A percentile compares a stretch with the other conserved stretches of the same genome.
These are phyloP conservation scores for Boletus sp. DNA, from an alignment of 768 basidiomycete species.

Conservation along the genomic window DNA sequence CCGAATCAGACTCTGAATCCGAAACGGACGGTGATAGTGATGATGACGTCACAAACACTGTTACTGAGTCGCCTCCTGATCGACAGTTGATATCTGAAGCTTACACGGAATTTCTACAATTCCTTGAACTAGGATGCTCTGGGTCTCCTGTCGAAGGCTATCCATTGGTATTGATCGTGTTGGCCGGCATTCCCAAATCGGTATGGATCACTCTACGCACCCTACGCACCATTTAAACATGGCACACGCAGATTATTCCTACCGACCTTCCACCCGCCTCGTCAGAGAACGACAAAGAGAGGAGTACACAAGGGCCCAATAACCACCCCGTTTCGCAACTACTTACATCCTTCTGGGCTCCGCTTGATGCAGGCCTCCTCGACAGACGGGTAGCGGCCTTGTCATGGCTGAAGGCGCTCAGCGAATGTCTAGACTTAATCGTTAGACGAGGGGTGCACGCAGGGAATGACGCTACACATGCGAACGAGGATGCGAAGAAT, in stretches of 20 bases:
- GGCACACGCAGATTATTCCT: conserved; percentile 20
- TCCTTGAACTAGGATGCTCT: conserved; percentile 76
- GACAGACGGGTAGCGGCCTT: conserved; percentile 29
- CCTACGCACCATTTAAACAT: neutral
- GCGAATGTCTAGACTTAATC: conserved; percentile 69
- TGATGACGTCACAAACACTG: conserved; percentile 30
- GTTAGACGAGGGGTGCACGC: conserved; percentile 27
- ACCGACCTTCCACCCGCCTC: conserved; percentile 10
- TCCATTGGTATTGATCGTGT: conserved; percentile 71
- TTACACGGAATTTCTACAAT: conserved; percentile 73
- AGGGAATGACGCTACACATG: conserved; percentile 3
- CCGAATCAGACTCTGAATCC: conserved; percentile 11
- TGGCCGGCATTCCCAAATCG: conserved; percentile 74
- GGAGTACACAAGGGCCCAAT: neutral
- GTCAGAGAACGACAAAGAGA: neutral
- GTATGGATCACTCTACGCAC: conserved; percentile 38
- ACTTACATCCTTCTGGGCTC: conserved; percentile 81
- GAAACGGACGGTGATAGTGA: conserved; percentile 33
- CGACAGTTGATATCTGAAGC: conserved; percentile 35
- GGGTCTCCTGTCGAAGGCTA: conserved; percentile 78
- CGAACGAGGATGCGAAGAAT: conserved; percentile 1
- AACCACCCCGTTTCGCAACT: conserved; percentile 44
- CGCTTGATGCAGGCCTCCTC: conserved; percentile 47
- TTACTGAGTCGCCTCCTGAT: neutral
- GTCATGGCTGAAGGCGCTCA: conserved; percentile 64